A percentile compares a stretch with the other conserved stretches of the same genome.
Conservation (phyloP, 2,329 filamentous ascomycete species). For the Xylaria sp. region DNA sequence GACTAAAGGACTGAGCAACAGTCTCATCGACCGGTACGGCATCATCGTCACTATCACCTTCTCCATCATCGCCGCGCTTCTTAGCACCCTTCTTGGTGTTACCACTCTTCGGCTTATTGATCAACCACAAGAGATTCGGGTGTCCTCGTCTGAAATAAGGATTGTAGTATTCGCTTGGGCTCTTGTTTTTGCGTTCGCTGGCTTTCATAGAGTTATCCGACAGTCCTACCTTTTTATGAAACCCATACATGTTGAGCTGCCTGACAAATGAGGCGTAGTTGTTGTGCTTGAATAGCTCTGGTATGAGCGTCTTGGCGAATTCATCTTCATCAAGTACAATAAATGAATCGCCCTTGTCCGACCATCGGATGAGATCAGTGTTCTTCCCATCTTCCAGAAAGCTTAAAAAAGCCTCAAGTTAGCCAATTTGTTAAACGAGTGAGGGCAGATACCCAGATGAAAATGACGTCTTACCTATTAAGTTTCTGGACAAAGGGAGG, state of each 20-base stretch:
- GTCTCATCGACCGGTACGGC: slow-evolving; percentile 55
- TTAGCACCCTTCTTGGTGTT: slow-evolving; percentile 65
- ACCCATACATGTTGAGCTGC: slow-evolving; percentile 97
- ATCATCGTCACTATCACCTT: slow-evolving; percentile 78
- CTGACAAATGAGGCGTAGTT: slow-evolving; percentile 98
- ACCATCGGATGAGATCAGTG: slow-evolving; percentile 96
- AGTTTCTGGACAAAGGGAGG: slow-evolving; percentile 98
- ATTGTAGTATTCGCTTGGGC: slow-evolving; percentile 97
- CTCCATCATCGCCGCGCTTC: slow-evolving; percentile 72
- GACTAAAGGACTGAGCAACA: slow-evolving; percentile 55
- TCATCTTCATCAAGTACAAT: slow-evolving; percentile 97
- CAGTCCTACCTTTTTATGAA: slow-evolving; percentile 93
- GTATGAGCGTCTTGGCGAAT: slow-evolving; percentile 96
- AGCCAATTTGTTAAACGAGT: slow-evolving; percentile 10
- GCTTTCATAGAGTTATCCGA: slow-evolving; percentile 98
- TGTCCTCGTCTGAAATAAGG: slow-evolving; percentile 94
- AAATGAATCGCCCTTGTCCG: slow-evolving; percentile 94
- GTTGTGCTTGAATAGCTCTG: slow-evolving; percentile 99
- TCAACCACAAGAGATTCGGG: slow-evolving; percentile 93
- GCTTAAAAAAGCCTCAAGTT: slow-evolving; percentile 59
- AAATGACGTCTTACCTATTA: slow-evolving; percentile 76
- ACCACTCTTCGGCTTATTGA: slow-evolving; percentile 91
- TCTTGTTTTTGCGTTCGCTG: slow-evolving; percentile 97
- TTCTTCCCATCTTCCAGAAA: slow-evolving; percentile 95
- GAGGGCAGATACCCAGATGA: neutral